These are phyloP conservation scores for Tritrichomonas musculus DNA, from an alignment of 208 protist genomes.

Conservation along the genomic window DNA sequence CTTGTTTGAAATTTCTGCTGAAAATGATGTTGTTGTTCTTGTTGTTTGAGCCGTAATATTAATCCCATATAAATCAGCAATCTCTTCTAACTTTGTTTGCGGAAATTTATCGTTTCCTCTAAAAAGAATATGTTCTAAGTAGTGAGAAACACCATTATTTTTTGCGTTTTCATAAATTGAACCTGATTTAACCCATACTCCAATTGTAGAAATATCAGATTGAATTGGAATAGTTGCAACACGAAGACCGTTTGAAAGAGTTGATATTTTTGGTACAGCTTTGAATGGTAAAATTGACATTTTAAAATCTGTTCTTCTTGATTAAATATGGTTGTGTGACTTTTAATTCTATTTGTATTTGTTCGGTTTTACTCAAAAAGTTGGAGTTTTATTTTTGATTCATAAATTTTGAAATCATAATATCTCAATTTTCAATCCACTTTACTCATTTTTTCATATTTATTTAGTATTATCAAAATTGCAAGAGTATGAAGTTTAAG, in stretches of 20 bases:
- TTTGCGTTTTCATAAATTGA: neutral
- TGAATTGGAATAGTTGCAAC: slow-evolving; percentile 17
- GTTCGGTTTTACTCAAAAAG: no score
- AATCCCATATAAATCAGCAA: neutral
- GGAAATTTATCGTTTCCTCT: slow-evolving; percentile 21
- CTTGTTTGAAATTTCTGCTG: neutral
- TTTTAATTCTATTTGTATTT: no score
- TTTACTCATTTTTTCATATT: no score
- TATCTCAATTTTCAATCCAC: no score
- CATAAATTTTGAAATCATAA: no score
- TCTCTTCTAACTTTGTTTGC: neutral
- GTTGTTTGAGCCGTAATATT: neutral
- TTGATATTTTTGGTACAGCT: neutral
- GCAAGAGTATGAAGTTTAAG: no score
- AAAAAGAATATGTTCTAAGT: slow-evolving; percentile 17
- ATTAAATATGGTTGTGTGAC: no score
- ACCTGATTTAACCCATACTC: slow-evolving; percentile 15
- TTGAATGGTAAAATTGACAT: neutral
- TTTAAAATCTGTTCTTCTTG: no score
- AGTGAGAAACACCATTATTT: slow-evolving; percentile 8
- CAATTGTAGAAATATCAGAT: neutral
- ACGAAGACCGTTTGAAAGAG: neutral
- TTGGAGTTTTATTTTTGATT: no score
- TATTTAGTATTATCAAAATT: no score
- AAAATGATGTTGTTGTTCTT: neutral